phyloP scores from a whole-genome alignment of 169 alveolate genomes.

The Besnoitia besnoiti region DNA sequence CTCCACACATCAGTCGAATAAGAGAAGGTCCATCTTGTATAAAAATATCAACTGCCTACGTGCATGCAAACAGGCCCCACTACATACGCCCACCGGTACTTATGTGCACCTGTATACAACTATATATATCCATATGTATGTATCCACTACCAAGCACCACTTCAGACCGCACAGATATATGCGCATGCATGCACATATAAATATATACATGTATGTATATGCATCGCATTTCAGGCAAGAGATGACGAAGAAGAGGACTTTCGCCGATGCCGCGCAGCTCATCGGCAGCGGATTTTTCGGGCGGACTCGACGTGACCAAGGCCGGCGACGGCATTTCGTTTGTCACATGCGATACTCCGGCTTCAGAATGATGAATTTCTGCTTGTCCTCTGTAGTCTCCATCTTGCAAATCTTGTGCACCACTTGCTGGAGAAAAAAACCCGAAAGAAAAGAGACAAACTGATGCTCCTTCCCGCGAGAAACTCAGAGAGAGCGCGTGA shows the following conservation, averaged over 20 bases:
- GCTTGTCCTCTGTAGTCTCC: constrained; percentile 67
- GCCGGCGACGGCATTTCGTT: neutral
- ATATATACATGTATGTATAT: neutral
- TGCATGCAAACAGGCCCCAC: no score
- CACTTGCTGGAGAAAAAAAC: constrained; percentile 29
- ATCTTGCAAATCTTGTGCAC: constrained; percentile 62
- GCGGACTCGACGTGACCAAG: no score
- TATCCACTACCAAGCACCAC: neutral
- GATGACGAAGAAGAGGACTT: neutral
- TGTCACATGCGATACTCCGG: constrained; percentile 53
- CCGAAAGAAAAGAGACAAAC: neutral
- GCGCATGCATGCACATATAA: neutral
- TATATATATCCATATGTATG: neutral
- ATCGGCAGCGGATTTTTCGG: no score
- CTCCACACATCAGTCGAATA: no score
- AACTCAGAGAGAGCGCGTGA: no score
- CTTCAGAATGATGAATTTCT: constrained; percentile 59
- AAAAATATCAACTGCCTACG: no score
- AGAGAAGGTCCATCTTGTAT: no score
- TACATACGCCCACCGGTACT: no score
- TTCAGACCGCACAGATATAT: neutral
- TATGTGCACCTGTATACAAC: no score
- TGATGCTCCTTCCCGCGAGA: no score
- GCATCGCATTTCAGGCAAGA: neutral
- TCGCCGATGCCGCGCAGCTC: neutral